Conservation (phyloP, 2,329 filamentous ascomycete genomes). For the Didymella pinodella region DNA sequence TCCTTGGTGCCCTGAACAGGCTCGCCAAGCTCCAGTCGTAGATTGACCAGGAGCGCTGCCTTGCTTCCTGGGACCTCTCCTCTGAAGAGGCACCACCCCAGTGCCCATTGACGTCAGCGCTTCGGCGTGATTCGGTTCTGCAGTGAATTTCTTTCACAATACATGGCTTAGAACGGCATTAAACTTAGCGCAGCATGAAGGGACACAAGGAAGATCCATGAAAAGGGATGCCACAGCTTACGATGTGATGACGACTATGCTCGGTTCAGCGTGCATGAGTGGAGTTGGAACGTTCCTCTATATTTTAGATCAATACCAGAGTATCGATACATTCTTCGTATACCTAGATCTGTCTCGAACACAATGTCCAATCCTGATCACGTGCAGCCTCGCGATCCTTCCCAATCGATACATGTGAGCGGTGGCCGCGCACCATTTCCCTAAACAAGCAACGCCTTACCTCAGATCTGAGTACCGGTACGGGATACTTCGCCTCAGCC, state of each 20-base stretch:
- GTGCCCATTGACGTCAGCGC: conserved; percentile 7
- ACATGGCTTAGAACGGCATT: conserved; percentile 8
- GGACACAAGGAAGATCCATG: not conserved
- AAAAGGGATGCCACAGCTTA: not conserved
- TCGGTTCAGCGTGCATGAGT: conserved; percentile 15
- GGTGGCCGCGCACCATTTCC: conserved; percentile 1
- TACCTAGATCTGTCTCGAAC: not conserved
- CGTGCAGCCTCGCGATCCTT: not conserved
- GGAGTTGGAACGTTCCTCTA: conserved; percentile 6
- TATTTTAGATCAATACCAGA: conserved; percentile 9
- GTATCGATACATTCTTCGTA: not conserved
- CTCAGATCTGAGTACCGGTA: not conserved
- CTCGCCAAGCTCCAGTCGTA: conserved; percentile 34
- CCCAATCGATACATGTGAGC: not conserved
- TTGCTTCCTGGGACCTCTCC: not conserved
- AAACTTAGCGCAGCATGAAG: conserved; percentile 1
- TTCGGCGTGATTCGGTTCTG: conserved; percentile 8
- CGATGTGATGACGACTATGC: conserved; percentile 10
- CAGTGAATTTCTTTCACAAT: conserved; percentile 4
- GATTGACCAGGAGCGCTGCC: conserved; percentile 4
- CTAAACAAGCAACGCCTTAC: not conserved
- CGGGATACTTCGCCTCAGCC: conserved; percentile 5
- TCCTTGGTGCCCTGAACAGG: conserved; percentile 42
- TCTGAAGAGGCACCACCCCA: conserved; percentile 1
- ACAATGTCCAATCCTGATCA: not conserved